phyloP scores from a whole-genome alignment of 192 early-diverging fungal genomes.

The Coemansia sp. region DNA sequence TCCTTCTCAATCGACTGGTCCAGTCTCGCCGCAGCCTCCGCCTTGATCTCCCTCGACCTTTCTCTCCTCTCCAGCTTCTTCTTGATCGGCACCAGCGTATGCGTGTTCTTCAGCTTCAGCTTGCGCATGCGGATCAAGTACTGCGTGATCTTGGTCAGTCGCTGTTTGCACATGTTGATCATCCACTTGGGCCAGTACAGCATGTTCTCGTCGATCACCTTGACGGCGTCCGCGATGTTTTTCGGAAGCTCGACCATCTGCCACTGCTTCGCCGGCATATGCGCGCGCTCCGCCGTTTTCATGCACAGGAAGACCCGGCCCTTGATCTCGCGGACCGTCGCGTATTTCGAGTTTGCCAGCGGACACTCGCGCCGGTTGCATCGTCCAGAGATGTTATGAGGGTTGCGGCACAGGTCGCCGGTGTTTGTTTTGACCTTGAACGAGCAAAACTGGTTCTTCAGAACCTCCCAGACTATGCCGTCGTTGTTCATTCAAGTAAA shows the following conservation, averaged over 20 bases:
- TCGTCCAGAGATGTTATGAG: conserved; percentile 94
- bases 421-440: conserved; percentile 95
- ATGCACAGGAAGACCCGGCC: conserved; percentile 87
- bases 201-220: conserved; percentile 84
- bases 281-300: conserved; percentile 94
- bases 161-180: conserved; percentile 94
- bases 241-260: conserved; percentile 84
- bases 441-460: conserved; percentile 95
- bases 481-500: conserved; percentile 57
- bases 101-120: conserved; percentile 74
- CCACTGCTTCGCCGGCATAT: conserved; percentile 93
- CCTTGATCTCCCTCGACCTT: conserved; percentile 78
- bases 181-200: conserved; percentile 88
- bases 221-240: conserved; percentile 84
- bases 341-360: conserved; percentile 91
- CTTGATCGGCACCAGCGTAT: conserved; percentile 80
- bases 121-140: conserved; percentile 92
- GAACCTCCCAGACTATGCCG: conserved; percentile 93
- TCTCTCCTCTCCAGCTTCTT: conserved; percentile 94
- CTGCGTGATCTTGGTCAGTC: conserved; percentile 94
- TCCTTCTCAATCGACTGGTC: conserved; percentile 95
- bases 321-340: conserved; percentile 84
- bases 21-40: conserved; percentile 86
- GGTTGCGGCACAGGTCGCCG: conserved; percentile 92
- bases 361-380: conserved; percentile 95